These are phyloP conservation scores for Pugionium dolabratum DNA, from an alignment of 345 rosid species.

Conservation along the genomic window DNA sequence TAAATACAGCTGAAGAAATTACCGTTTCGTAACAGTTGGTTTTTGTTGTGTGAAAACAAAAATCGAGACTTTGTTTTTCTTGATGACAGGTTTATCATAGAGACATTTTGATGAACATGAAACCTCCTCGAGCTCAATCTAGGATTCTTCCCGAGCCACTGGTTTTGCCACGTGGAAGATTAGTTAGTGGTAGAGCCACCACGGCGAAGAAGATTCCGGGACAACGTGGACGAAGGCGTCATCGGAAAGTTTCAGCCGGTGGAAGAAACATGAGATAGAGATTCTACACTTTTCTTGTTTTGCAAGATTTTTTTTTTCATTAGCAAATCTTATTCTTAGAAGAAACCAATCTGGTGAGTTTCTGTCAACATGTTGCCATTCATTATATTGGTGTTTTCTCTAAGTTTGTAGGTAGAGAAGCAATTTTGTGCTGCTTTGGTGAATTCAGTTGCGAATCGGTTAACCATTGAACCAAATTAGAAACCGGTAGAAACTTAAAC, in stretches of 20 bases:
- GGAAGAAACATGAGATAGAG: conserved; percentile 39
- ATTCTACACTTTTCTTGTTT: conserved; percentile 2
- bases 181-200: conserved; percentile 30
- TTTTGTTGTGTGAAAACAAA: not conserved
- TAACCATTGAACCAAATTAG: too few species aligned
- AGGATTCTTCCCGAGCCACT: conserved; percentile 32
- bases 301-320: conserved; percentile 9
- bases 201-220: conserved; percentile 46
- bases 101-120: conserved; percentile 72
- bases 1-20: conserved; percentile 28
- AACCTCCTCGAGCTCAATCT: conserved; percentile 47
- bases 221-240: conserved; percentile 63
- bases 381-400: too few species aligned
- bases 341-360: conserved; percentile 14
- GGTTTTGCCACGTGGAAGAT: conserved; percentile 30
- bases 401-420: too few species aligned
- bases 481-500: too few species aligned
- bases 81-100: conserved; percentile 68
- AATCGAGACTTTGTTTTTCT: not conserved
- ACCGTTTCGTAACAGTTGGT: not conserved
- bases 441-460: too few species aligned
- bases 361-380: too few species aligned
- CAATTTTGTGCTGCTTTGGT: too few species aligned
- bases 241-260: conserved; percentile 59
- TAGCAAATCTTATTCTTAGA: not conserved